phyloP scores from a whole-genome alignment of 1,284 basidiomycete genomes.

The Heliocybe sulcata region DNA sequence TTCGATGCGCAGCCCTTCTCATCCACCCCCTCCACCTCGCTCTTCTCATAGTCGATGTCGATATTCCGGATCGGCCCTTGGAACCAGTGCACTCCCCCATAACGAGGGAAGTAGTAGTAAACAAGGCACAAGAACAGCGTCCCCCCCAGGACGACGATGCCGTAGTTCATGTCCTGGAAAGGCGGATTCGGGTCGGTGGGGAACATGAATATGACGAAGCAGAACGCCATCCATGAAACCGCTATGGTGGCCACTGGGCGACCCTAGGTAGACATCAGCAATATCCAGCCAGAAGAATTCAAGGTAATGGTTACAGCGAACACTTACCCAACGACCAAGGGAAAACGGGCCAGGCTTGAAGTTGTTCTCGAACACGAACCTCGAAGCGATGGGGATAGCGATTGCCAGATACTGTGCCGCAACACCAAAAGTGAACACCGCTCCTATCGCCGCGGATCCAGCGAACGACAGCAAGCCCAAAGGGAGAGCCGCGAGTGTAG shows the following conservation, averaged over 20 bases:
- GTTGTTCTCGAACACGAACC: conserved; percentile 36
- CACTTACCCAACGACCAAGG: conserved; percentile 48
- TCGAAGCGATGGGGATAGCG: conserved; percentile 33
- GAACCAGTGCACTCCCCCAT: conserved; percentile 67
- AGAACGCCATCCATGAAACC: conserved; percentile 55
- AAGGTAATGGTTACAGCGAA: not conserved
- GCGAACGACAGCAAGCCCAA: conserved; percentile 49
- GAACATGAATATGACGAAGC: conserved; percentile 56
- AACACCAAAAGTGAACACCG: conserved; percentile 56
- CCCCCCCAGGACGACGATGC: conserved; percentile 51
- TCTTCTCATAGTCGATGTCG: conserved; percentile 5
- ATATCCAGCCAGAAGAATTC: no score
- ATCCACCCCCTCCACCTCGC: not conserved
- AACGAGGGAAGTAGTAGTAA: conserved; percentile 62
- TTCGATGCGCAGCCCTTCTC: not conserved
- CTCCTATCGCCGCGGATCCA: conserved; percentile 55
- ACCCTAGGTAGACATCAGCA: no score
- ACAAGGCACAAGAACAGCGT: conserved; percentile 43
- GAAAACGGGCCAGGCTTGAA: conserved; percentile 63
- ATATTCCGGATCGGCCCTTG: conserved; percentile 45
- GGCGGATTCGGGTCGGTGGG: conserved; percentile 40
- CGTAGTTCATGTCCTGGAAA: conserved; percentile 59
- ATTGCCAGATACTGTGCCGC: conserved; percentile 56
- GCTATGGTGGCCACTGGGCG: conserved; percentile 43
- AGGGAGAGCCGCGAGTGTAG: conserved; percentile 10